Percentiles rank a stretch among this genome's conserved stretches.
Evolutionary conservation across 163 green algal genomes (phyloP).

Genomic region (Scenedesmus sp.): DNA sequence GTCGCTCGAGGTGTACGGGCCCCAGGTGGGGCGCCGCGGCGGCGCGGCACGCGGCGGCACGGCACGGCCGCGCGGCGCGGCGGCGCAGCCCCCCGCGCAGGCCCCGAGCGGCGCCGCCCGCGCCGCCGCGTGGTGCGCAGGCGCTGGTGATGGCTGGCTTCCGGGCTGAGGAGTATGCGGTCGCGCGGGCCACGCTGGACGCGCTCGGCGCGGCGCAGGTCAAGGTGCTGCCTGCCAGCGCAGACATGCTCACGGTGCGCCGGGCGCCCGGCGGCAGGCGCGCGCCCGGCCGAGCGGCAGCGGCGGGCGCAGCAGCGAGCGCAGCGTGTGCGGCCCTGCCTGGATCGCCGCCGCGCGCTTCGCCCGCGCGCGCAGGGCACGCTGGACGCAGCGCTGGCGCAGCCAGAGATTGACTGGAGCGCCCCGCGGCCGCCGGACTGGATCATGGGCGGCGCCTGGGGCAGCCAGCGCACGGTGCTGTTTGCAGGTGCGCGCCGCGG

Average conservation of each 20-base stretch:
- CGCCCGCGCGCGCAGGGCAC: constrained; percentile 50
- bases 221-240: constrained; percentile 35
- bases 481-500: constrained; percentile 68
- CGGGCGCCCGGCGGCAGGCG: too few species aligned
- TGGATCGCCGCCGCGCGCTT: background rate
- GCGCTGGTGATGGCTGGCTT: constrained; percentile 50
- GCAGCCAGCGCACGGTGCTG: constrained; percentile 59
- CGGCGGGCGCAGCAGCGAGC: too few species aligned
- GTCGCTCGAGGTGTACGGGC: constrained; percentile 28
- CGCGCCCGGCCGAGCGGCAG: too few species aligned
- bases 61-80: too few species aligned
- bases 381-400: constrained; percentile 49
- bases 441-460: constrained; percentile 56
- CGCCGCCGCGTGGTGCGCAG: constrained; percentile 17
- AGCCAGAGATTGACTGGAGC: constrained; percentile 60
- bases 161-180: constrained; percentile 47
- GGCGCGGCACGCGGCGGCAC: background rate
- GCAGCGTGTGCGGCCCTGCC: background rate
- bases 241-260: constrained; percentile 33
- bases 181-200: constrained; percentile 40
- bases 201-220: constrained; percentile 18
- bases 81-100: too few species aligned
- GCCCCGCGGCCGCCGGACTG: constrained; percentile 48
- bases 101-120: background rate
- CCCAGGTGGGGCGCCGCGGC: constrained; percentile 6